Evolutionary conservation across 108 stramenopile genomes (phyloP), one percentile per base, ranked within the genome.

Genomic region (Pseudonitzschia multistriata): DNA sequence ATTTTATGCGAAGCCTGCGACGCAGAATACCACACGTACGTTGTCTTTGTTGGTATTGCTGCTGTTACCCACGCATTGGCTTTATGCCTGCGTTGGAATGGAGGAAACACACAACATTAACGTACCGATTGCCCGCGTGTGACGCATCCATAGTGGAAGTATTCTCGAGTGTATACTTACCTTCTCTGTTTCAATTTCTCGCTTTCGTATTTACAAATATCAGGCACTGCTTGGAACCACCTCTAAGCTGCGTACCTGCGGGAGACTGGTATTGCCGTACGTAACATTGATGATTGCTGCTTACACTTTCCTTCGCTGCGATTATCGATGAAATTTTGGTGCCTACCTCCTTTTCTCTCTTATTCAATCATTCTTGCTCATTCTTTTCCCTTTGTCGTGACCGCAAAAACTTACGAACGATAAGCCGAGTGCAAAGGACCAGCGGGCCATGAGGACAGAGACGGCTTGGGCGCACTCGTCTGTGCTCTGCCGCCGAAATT

Each of bases 181-280:
- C 17, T 59, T 36, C 13, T 59, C 24, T 59, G 31, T 15, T 15
- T 49, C n/a, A 17, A 15, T 49, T 17, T 21, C 4, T 49, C 49
- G n/a, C 19, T 21, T 49, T 27, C 57, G 27, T 49, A 4, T 49
- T 11, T 27, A 15, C 19, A 6, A 4, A 7, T 13, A 42, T 42
- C 50, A 52, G 50, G 25, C 24, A 59, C 35, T 79, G 79, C 56
- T 52, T 70, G 27, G 61, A 77, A 25, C 73, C 70, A 25, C 73
- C 88, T 28, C 49, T 93, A 65, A 31, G 74, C 29, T 52, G 71
- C 31, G 86, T 93, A 39, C 92, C 92, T 0, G 74, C 86, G 34
- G 89, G 79, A 33, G 89, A 93, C 66, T 93, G 85, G 79, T 89
- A 82, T 73, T 93, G 92, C 68, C 78, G 89, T 93, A 64, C 76